Conservation (phyloP, 2,329 filamentous ascomycete genomes). For the Calonectria montana region DNA sequence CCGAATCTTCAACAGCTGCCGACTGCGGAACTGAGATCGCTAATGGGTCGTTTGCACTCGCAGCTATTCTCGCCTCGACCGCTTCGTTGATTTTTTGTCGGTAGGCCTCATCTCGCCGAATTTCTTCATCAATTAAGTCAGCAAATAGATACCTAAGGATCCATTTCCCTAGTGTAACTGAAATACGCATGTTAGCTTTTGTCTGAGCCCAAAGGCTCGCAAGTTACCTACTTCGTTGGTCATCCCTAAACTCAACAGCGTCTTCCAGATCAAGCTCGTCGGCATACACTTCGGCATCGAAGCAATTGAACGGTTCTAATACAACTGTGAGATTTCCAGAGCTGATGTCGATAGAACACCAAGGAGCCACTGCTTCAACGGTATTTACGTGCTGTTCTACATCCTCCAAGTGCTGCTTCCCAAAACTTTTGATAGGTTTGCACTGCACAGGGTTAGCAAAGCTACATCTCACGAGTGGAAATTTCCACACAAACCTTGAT, state of each 20-base stretch:
- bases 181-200: constrained; percentile 35
- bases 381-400: constrained; percentile 90
- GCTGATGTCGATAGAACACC: constrained; percentile 95
- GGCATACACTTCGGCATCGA: constrained; percentile 96
- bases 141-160: constrained; percentile 92
- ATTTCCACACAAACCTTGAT: constrained; percentile 71
- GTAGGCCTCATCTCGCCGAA: constrained; percentile 80
- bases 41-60: constrained; percentile 67
- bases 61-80: constrained; percentile 69
- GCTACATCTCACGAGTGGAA: neutral
- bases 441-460: constrained; percentile 65
- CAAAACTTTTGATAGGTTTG: constrained; percentile 88
- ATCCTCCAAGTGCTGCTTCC: constrained; percentile 93
- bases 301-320: constrained; percentile 93
- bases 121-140: constrained; percentile 89
- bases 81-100: constrained; percentile 75
- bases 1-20: constrained; percentile 46
- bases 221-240: constrained; percentile 82
- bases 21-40: constrained; percentile 64
- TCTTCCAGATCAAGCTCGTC: constrained; percentile 85
- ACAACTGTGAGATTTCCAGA: constrained; percentile 93
- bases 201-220: neutral
- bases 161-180: constrained; percentile 97
- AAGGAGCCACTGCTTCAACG: constrained; percentile 88
- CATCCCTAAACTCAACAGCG: constrained; percentile 85